phyloP scores from a whole-genome alignment of 495 filamentous ascomycete species.

The Hypoxylon rickii region DNA sequence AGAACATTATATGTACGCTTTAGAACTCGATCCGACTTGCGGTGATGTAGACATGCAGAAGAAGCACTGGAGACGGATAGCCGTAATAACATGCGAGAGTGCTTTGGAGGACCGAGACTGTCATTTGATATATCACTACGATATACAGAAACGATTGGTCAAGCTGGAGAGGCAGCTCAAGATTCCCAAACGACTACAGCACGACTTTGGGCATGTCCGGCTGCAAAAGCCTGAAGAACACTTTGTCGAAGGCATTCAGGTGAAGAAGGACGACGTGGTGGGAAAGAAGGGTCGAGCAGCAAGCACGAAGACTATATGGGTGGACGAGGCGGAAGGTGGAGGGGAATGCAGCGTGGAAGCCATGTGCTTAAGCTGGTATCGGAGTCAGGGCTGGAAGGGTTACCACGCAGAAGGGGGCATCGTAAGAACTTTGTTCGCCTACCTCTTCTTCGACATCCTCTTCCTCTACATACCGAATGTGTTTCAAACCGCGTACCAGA shows the following conservation, averaged over 20 bases:
- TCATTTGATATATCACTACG: conserved; percentile 90
- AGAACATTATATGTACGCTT: conserved; percentile 86
- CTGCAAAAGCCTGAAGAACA: conserved; percentile 76
- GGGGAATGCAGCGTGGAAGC: conserved; percentile 82
- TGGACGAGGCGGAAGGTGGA: conserved; percentile 70
- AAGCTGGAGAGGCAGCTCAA: conserved; percentile 88
- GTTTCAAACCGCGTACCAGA: conserved; percentile 94
- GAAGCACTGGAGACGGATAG: conserved; percentile 81
- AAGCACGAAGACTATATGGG: conserved; percentile 83
- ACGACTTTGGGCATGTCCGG: conserved; percentile 87
- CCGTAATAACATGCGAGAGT: conserved; percentile 81
- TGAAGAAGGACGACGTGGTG: conserved; percentile 60
- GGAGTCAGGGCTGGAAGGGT: conserved; percentile 85
- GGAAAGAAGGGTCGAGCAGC: conserved; percentile 47
- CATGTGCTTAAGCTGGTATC: conserved; percentile 90
- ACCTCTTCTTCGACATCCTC: conserved; percentile 90
- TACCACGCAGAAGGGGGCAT: conserved; percentile 93
- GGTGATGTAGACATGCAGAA: conserved; percentile 57
- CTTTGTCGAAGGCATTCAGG: conserved; percentile 72
- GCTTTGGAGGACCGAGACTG: conserved; percentile 86
- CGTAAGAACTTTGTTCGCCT: conserved; percentile 85
- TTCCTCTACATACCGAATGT: conserved; percentile 96
- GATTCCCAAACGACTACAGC: conserved; percentile 83
- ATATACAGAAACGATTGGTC: conserved; percentile 86
- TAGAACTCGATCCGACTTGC: conserved; percentile 51